These are phyloP conservation scores for Solanum hybrid DNA, from an alignment of 305 asterid genomes.

Conservation along the genomic window DNA sequence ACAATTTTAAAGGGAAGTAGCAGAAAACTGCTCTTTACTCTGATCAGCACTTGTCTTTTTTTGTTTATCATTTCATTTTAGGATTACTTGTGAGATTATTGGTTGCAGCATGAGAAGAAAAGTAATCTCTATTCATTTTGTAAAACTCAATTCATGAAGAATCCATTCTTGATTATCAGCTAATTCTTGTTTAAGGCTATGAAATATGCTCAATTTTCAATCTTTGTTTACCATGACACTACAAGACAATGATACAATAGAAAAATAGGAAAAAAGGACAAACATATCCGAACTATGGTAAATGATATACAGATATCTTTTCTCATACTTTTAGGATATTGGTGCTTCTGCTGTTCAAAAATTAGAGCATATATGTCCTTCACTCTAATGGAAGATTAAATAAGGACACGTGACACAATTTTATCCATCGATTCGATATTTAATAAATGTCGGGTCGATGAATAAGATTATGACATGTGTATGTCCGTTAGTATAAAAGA, in stretches of 20 bases:
- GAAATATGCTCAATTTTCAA: not conserved
- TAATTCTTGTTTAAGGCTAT: not conserved
- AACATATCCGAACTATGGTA: not conserved
- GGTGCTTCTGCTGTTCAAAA: fast-evolving
- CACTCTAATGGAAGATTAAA: not conserved
- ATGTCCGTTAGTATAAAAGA: no score
- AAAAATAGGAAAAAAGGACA: not conserved
- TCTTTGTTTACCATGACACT: not conserved
- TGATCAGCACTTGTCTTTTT: not conserved
- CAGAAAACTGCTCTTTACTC: not conserved
- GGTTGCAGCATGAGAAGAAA: not conserved
- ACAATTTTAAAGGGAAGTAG: not conserved
- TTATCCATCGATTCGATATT: not conserved
- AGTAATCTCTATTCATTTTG: not conserved
- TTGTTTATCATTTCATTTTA: not conserved
- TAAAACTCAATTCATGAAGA: not conserved
- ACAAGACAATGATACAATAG: no score
- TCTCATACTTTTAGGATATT: no score
- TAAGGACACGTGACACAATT: no score
- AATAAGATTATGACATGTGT: not conserved
- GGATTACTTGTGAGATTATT: not conserved
- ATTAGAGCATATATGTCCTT: not conserved
- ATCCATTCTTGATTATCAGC: not conserved
- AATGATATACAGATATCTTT: fast-evolving
- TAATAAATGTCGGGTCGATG: not conserved